phyloP scores from a whole-genome alignment of 2,329 filamentous ascomycete genomes.

The Sclerotinia spermophila region DNA sequence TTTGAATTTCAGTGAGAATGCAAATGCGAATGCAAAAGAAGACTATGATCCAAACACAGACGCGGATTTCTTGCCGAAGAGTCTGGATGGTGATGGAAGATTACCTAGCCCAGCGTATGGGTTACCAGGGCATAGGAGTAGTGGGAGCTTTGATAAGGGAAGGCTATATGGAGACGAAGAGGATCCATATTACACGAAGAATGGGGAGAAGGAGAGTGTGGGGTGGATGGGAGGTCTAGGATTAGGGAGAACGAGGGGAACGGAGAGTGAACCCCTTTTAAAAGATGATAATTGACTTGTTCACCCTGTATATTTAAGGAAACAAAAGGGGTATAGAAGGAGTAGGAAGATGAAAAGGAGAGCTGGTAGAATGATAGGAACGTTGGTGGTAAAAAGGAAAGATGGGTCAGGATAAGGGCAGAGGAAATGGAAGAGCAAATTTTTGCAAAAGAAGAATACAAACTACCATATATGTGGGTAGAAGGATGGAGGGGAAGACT shows the following conservation, averaged over 20 bases:
- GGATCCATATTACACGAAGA: not conserved
- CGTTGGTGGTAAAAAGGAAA: not conserved
- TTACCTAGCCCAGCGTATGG: not conserved
- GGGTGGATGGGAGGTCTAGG: not conserved
- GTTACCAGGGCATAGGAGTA: not conserved
- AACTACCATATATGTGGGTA: conserved; percentile 26
- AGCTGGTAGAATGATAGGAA: not conserved
- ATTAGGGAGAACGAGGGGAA: not conserved
- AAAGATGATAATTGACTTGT: conserved; percentile 5
- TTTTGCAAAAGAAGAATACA: conserved; percentile 14
- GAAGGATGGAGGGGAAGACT: conserved; percentile 27
- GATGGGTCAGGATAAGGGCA: not conserved
- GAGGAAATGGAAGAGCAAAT: conserved; percentile 2
- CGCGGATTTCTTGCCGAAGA: conserved; percentile 11
- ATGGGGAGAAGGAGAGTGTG: not conserved
- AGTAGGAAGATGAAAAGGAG: not conserved
- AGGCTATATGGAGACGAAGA: not conserved
- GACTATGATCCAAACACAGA: conserved; percentile 17
- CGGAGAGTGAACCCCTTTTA: conserved; percentile 8
- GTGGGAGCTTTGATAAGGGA: conserved; percentile 5
- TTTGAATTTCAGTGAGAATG: not conserved
- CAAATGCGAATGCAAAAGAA: not conserved
- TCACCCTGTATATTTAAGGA: not conserved
- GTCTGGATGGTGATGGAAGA: conserved; percentile 13
- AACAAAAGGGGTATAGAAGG: not conserved